These are phyloP conservation scores for Alternaria triticimaculans DNA, from an alignment of 2,329 filamentous ascomycete species.

Conservation along the genomic window DNA sequence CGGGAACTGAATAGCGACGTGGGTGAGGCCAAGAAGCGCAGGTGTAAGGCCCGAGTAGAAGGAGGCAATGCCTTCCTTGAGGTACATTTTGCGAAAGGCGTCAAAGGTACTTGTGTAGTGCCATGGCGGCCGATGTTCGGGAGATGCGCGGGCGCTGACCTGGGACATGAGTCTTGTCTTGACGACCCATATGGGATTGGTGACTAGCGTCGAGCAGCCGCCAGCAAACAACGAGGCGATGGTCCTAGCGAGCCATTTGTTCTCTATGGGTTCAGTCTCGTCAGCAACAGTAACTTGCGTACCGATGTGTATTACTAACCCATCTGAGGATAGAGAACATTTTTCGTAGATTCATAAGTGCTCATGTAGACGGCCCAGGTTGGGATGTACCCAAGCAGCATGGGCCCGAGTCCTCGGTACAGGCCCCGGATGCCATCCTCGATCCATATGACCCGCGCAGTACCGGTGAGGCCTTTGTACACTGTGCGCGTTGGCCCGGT, in stretches of 20 bases:
- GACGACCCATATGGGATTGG: conserved; percentile 99
- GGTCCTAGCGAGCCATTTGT: conserved; percentile 78
- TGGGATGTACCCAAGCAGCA: conserved; percentile 92
- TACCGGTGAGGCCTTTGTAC: conserved; percentile 88
- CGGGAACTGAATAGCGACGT: conserved; percentile 97
- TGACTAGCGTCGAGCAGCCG: conserved; percentile 89
- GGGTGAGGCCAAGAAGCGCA: conserved; percentile 86
- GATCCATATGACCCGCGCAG: conserved; percentile 81
- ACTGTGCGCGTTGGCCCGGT: conserved; percentile 60
- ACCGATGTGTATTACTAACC: conserved; percentile 42
- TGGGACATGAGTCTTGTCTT: conserved; percentile 99
- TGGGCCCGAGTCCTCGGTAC: conserved; percentile 92
- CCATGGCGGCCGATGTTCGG: conserved; percentile 73
- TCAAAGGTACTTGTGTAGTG: conserved; percentile 90
- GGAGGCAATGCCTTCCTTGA: conserved; percentile 81
- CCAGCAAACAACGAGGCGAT: conserved; percentile 92
- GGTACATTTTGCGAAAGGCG: conserved; percentile 95
- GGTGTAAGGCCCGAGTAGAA: conserved; percentile 97
- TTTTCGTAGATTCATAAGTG: conserved; percentile 90
- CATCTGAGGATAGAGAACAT: conserved; percentile 70
- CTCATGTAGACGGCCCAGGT: conserved; percentile 99
- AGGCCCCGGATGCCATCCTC: conserved; percentile 89
- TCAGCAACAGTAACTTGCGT: conserved; percentile 13
- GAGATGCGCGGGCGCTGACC: conserved; percentile 65
- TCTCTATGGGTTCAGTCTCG: conserved; percentile 55